Conservation (phyloP, 768 basidiomycete species). For the Mrakia gelida region DNA sequence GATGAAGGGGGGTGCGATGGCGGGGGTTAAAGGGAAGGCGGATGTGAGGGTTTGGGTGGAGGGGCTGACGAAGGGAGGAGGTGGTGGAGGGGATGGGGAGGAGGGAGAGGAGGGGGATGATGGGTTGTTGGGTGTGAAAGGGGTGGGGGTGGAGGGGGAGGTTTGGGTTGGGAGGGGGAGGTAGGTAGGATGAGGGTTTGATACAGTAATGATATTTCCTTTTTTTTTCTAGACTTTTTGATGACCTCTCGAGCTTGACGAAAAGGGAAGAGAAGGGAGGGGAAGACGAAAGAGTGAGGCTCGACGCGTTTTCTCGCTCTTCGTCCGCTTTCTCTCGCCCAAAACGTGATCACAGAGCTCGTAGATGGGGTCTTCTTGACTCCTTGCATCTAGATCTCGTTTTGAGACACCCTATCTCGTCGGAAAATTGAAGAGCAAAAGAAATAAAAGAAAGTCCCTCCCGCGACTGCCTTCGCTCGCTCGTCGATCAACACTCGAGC, state of each 20-base stretch:
- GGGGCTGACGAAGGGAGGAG: constrained; percentile 34
- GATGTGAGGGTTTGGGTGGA: constrained; percentile 37
- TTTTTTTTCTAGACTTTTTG: too few relatives aligned
- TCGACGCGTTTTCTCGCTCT: too few relatives aligned
- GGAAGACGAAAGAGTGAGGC: too few relatives aligned
- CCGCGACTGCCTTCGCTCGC: background rate
- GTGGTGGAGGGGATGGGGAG: constrained; percentile 21
- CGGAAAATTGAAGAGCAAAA: background rate
- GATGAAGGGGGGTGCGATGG: constrained; percentile 44
- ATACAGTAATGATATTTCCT: background rate
- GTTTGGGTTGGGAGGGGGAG: background rate
- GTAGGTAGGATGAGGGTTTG: too few relatives aligned
- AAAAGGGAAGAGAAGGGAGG: too few relatives aligned
- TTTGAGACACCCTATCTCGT: too few relatives aligned
- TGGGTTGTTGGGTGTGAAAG: background rate
- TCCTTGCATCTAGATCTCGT: too few relatives aligned
- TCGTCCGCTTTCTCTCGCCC: too few relatives aligned
- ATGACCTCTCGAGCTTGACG: too few relatives aligned
- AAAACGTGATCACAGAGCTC: too few relatives aligned
- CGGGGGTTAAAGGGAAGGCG: constrained; percentile 42
- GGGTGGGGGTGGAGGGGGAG: background rate
- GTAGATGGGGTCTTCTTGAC: too few relatives aligned
- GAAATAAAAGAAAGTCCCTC: background rate
- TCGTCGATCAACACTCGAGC: background rate
- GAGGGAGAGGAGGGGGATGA: background rate